Evolutionary conservation across 495 filamentous ascomycete species (phyloP).

Genomic region (Cenococcum geophilum): DNA sequence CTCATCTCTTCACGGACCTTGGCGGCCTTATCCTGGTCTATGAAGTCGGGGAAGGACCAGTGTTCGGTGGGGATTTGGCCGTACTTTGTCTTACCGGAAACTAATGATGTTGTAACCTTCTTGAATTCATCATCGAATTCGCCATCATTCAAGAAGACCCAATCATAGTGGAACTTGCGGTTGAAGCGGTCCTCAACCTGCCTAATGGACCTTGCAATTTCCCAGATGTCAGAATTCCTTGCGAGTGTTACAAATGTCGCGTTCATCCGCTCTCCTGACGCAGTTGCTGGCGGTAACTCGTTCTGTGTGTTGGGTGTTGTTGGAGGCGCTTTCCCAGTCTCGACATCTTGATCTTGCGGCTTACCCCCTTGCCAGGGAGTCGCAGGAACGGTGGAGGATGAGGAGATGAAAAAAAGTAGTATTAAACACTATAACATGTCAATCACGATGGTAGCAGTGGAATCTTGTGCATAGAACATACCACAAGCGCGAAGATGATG

Average conservation of each 20-base stretch:
- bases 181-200: conserved; percentile 98
- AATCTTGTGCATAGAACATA: conserved; percentile 43
- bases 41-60: conserved; percentile 49
- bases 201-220: conserved; percentile 89
- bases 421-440: conserved; percentile 52
- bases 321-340: conserved; percentile 22
- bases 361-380: conserved; percentile 18
- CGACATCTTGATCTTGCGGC: conserved; percentile 11
- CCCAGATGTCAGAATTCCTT: conserved; percentile 90
- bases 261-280: conserved; percentile 68
- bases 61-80: conserved; percentile 54
- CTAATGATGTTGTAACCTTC: conserved; percentile 77
- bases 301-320: conserved; percentile 31
- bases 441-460: background rate
- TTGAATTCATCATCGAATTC: conserved; percentile 90
- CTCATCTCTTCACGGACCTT: conserved; percentile 52
- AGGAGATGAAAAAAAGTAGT: conserved; percentile 74
- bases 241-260: conserved; percentile 96
- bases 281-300: conserved; percentile 46
- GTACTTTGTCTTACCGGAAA: conserved; percentile 87
- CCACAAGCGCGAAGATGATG: conserved; percentile 78
- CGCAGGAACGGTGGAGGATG: conserved; percentile 46
- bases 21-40: conserved; percentile 53
- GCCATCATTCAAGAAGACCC: conserved; percentile 97
- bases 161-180: conserved; percentile 90